These are phyloP conservation scores for Penicillium sp. DNA, from an alignment of 2,329 filamentous ascomycete species.

Conservation along the genomic window DNA sequence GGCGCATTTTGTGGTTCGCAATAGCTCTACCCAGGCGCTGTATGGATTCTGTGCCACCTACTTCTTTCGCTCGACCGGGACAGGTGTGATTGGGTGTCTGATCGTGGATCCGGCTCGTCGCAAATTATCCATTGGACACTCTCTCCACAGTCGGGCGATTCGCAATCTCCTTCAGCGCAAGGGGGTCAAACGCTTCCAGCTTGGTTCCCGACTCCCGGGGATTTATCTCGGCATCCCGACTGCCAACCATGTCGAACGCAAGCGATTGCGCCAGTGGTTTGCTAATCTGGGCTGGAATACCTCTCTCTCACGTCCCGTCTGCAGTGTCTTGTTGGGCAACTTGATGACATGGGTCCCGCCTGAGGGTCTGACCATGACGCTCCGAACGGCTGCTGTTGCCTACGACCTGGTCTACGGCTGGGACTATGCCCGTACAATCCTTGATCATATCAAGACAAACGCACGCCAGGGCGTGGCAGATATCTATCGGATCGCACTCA, in stretches of 20 bases:
- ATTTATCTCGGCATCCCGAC: conserved; percentile 79
- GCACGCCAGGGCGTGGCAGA: conserved; percentile 72
- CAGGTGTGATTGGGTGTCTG: conserved; percentile 75
- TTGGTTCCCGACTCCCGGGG: conserved; percentile 75
- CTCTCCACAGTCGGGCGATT: conserved; percentile 78
- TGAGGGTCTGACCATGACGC: conserved; percentile 66
- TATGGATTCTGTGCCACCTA: conserved; percentile 93
- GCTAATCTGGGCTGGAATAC: conserved; percentile 84
- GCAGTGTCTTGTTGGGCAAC: conserved; percentile 68
- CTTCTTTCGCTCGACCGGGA: conserved; percentile 61
- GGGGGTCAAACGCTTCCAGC: conserved; percentile 71
- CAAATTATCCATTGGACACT: conserved; percentile 84
- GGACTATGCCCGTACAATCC: conserved; percentile 66
- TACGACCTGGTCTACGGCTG: conserved; percentile 80
- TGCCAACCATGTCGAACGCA: conserved; percentile 55
- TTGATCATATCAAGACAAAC: conserved; percentile 67
- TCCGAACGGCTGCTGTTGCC: conserved; percentile 65
- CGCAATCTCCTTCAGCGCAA: conserved; percentile 65
- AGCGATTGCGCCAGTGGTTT: conserved; percentile 70
- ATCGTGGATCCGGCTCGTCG: conserved; percentile 83
- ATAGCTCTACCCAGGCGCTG: conserved; percentile 82
- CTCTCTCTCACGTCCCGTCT: conserved; percentile 55
- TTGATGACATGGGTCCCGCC: conserved; percentile 68
- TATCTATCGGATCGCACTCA: conserved; percentile 70
- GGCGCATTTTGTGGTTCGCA: conserved; percentile 84